A percentile compares a stretch with the other conserved stretches of the same genome.
Evolutionary conservation across 164 flowering plant genomes (phyloP).

Genomic region (Paratinospora sagittata): DNA sequence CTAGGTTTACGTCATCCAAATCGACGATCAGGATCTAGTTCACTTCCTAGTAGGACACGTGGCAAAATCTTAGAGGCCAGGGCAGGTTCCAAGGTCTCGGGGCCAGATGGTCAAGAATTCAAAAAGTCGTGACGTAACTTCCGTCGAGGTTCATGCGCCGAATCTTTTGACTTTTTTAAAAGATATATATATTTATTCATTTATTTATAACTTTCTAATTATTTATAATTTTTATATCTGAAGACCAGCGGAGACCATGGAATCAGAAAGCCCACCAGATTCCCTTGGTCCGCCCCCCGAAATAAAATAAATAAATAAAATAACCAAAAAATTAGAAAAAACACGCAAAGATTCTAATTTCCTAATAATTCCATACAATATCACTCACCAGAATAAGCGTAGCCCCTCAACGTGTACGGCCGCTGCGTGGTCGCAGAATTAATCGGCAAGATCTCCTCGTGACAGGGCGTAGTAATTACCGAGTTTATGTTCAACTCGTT

Average conservation of each 20-base stretch:
- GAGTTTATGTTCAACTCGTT: conserved; percentile 94
- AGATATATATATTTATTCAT: neutral
- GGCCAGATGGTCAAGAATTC: too few relatives aligned
- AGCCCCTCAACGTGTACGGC: conserved; percentile 78
- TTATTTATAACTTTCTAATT: neutral
- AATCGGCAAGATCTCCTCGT: conserved; percentile 80
- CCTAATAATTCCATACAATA: neutral
- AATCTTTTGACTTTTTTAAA: neutral
- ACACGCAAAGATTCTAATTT: neutral
- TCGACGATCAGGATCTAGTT: neutral
- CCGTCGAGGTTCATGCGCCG: neutral
- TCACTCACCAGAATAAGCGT: conserved; percentile 83
- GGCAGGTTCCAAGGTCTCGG: neutral
- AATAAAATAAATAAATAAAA: too few relatives aligned
- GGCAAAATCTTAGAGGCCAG: neutral
- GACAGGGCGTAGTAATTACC: conserved; percentile 89
- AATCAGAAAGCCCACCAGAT: neutral
- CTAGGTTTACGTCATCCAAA: neutral
- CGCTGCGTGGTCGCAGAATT: conserved; percentile 70
- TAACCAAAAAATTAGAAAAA: neutral
- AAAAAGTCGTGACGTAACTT: neutral
- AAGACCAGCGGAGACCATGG: too few relatives aligned
- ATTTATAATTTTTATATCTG: too few relatives aligned
- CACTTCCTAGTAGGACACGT: neutral
- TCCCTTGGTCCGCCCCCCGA: too few relatives aligned